These are phyloP conservation scores for Acanthamoeba lenticulata DNA, from an alignment of 208 protist genomes.

Conservation along the genomic window DNA sequence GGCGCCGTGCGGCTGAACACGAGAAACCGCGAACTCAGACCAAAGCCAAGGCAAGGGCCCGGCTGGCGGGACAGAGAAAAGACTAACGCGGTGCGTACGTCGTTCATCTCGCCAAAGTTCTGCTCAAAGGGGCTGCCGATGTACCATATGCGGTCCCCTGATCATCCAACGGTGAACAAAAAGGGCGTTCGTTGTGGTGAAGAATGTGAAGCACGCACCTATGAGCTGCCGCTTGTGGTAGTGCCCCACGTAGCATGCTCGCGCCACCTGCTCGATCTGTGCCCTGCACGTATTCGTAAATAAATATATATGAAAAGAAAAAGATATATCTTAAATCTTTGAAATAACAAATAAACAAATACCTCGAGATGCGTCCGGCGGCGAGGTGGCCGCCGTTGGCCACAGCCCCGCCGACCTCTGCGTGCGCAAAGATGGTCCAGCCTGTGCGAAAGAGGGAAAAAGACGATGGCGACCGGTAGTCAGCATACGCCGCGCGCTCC, in stretches of 20 bases:
- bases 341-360: neutral
- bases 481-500: neutral
- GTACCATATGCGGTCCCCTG: slow-evolving; percentile 71
- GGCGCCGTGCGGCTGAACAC: slow-evolving; percentile 68
- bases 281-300: neutral
- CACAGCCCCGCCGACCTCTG: slow-evolving; percentile 72
- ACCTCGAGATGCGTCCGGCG: slow-evolving; percentile 44
- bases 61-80: too few species aligned
- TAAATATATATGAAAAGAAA: neutral
- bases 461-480: neutral
- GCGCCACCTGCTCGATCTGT: neutral
- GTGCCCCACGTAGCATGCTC: slow-evolving; percentile 75
- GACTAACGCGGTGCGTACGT: too few species aligned
- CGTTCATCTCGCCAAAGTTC: slow-evolving; percentile 78
- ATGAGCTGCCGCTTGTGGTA: slow-evolving; percentile 77
- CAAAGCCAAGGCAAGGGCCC: too few species aligned
- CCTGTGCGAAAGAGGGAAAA: neutral
- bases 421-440: slow-evolving; percentile 78
- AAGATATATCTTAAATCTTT: neutral
- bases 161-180: neutral
- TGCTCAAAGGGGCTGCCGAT: slow-evolving; percentile 79
- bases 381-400: slow-evolving; percentile 71
- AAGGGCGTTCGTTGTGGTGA: neutral
- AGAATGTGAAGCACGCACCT: neutral
- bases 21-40: too few species aligned